Percentiles rank a stretch among this genome's conserved stretches.
Evolutionary conservation across 352 stramenopile genomes (phyloP).

Genomic region (Phytopythium mirpurense): DNA sequence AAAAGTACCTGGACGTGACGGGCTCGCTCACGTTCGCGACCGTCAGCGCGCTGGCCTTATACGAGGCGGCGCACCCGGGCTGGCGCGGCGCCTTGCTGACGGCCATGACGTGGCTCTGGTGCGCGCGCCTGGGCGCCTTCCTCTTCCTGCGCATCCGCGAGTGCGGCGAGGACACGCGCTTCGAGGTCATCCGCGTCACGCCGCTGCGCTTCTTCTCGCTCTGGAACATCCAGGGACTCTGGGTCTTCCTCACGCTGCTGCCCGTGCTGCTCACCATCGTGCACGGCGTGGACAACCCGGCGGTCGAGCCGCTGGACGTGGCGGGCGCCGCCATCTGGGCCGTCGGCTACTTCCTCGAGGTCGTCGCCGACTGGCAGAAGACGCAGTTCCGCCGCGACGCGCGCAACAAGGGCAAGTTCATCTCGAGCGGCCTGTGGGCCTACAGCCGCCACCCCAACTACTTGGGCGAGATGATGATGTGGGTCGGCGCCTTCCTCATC

Average conservation of each 20-base stretch:
- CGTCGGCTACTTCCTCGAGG: conserved; percentile 34
- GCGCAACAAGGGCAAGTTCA: conserved; percentile 76
- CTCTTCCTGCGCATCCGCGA: conserved; percentile 59
- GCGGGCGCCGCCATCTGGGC: conserved; percentile 5
- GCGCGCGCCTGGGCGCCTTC: conserved; percentile 63
- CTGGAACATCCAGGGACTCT: conserved; percentile 77
- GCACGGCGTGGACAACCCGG: conserved; percentile 23
- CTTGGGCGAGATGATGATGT: conserved; percentile 90
- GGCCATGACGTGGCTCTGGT: conserved; percentile 61
- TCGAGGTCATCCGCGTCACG: conserved; percentile 59
- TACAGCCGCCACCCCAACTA: conserved; percentile 93
- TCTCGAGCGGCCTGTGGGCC: conserved; percentile 70
- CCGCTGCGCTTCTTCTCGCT: conserved; percentile 62
- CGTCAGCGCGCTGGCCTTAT: conserved; percentile 34
- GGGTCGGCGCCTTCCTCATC: conserved; percentile 60
- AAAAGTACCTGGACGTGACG: conserved; percentile 75
- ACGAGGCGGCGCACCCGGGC: conserved; percentile 21
- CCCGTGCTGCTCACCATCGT: conserved; percentile 45
- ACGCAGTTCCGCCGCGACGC: conserved; percentile 61
- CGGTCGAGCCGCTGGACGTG: conserved; percentile 31
- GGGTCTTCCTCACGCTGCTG: conserved; percentile 68
- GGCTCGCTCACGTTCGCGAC: conserved; percentile 58
- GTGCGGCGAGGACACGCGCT: conserved; percentile 59
- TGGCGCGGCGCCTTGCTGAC: conserved; percentile 55
- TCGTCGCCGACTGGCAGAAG: conserved; percentile 80